Base-by-base conservation (phyloP, 192 early-diverging fungal species). In the Neocallimastix lanati region DNA sequence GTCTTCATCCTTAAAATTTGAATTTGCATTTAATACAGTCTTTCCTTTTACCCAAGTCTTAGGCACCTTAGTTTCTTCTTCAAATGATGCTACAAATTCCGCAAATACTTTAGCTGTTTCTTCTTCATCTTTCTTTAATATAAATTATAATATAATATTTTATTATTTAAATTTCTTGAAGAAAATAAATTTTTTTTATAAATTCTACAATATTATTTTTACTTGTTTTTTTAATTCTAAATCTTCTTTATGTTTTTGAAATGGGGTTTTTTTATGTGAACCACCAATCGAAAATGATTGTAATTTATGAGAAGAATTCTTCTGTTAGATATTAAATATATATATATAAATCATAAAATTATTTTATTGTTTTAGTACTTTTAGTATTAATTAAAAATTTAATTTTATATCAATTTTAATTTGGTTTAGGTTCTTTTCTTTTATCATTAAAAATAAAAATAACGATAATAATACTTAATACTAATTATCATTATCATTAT, bases 1-100 rank as follows among this genome's bases (percentile, higher is more conserved):
- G 2, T 50, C 15, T 50, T 67, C 50, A n/a, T 85, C 79, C 29
- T 81, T 82, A 18, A n/a, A 15, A 5, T 78, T 78, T 29, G 78
- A 82, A 28, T 80, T 30, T 25, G 78, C 76, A 28, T 76, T 82
- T 36, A 80, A 82, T 25, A 83, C 58, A 25, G 83, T 80, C 13
- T 81, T 82, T 13, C 82, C 85, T 78, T 86, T 87, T 29, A 87
- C 85, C 86, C 86, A 87, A 28, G 80, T 82, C 37, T 82, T 82
- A 58, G 85, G 81, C 14, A 78, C 77, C 79, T 28, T 80, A 37
- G 28, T 88, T 67, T 67, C 88, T n/a, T 87, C 87, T 77, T 91
- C 93, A 81, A 95, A 94, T 1, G 93, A 94, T 12, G 92, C 92
- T 15, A 92, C 91, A 84, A 95, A 95, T 35, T 93, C 92, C 67